Conservation (phyloP, 148 eudicot species). For the Simmondsia chinensis region DNA sequence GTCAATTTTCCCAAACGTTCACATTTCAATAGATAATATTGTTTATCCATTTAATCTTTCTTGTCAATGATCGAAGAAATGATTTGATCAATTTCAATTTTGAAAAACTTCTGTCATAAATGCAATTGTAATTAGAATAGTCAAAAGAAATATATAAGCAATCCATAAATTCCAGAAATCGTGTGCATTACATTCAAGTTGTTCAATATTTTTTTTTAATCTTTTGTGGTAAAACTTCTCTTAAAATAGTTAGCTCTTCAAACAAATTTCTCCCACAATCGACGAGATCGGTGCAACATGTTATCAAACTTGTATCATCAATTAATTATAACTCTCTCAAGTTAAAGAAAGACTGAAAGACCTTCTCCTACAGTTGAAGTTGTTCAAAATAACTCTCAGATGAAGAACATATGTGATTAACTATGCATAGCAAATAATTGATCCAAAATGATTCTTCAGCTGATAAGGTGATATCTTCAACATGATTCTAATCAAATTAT, state of each 20-base stretch:
- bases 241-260: conserved; percentile 4
- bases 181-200: conserved; percentile 6
- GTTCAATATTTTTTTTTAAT: conserved; percentile 6
- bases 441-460: conserved; percentile 19
- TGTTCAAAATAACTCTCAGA: conserved; percentile 13
- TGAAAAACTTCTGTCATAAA: conserved; percentile 12
- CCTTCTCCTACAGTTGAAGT: conserved; percentile 9
- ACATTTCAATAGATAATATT: conserved; percentile 14
- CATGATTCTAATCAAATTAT: conserved; percentile 8
- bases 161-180: conserved; percentile 17
- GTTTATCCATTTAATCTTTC: conserved; percentile 15
- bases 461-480: background rate
- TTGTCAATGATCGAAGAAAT: conserved; percentile 7
- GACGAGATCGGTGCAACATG: conserved; percentile 11
- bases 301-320: conserved; percentile 9
- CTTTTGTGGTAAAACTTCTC: conserved; percentile 2
- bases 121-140: conserved; percentile 17
- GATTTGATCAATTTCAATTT: conserved; percentile 16
- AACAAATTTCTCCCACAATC: conserved; percentile 14
- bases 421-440: conserved; percentile 3
- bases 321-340: background rate
- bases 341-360: conserved; percentile 13
- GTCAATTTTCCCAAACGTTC: conserved; percentile 4
- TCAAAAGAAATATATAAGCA: conserved; percentile 21
- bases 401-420: conserved; percentile 17